Conservation (phyloP, 2,329 filamentous ascomycete genomes). For the Nannizzia gypsea region DNA sequence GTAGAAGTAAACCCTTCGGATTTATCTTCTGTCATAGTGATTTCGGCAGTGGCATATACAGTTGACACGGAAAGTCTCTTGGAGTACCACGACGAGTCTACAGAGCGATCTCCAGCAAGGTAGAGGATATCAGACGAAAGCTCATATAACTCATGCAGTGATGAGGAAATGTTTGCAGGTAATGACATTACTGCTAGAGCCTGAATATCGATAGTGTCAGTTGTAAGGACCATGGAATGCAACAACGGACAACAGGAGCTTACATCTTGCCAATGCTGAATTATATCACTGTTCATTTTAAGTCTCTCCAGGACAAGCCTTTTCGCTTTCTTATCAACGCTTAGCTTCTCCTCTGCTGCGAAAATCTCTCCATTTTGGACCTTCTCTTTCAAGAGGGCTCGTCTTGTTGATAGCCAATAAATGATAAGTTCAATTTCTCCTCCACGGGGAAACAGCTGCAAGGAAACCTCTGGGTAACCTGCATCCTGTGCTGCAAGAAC, state of each 20-base stretch:
- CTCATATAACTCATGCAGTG: constrained; percentile 63
- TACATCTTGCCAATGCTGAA: constrained; percentile 79
- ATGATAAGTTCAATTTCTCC: constrained; percentile 68
- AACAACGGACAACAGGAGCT: constrained; percentile 18
- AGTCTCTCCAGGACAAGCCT: constrained; percentile 64
- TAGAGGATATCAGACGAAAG: constrained; percentile 91
- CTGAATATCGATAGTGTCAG: constrained; percentile 34
- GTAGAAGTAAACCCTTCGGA: constrained; percentile 65
- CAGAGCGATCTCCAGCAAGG: constrained; percentile 65
- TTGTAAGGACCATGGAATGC: not conserved
- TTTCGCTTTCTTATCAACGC: constrained; percentile 54
- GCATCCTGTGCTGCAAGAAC: constrained; percentile 68
- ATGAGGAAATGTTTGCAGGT: constrained; percentile 61
- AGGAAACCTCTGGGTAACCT: constrained; percentile 76
- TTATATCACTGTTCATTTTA: constrained; percentile 58
- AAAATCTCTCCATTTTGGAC: constrained; percentile 16
- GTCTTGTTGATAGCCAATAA: constrained; percentile 33
- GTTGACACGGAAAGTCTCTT: constrained; percentile 52
- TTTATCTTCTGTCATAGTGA: constrained; percentile 87
- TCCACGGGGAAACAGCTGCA: constrained; percentile 67
- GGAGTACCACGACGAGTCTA: constrained; percentile 83
- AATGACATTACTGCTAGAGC: constrained; percentile 86
- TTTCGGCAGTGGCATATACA: constrained; percentile 67
- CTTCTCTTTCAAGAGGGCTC: constrained; percentile 26
- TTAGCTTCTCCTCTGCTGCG: constrained; percentile 23